Evolutionary conservation across 2,329 filamentous ascomycete genomes (phyloP).

Genomic region (Rugonectria rugulosa): DNA sequence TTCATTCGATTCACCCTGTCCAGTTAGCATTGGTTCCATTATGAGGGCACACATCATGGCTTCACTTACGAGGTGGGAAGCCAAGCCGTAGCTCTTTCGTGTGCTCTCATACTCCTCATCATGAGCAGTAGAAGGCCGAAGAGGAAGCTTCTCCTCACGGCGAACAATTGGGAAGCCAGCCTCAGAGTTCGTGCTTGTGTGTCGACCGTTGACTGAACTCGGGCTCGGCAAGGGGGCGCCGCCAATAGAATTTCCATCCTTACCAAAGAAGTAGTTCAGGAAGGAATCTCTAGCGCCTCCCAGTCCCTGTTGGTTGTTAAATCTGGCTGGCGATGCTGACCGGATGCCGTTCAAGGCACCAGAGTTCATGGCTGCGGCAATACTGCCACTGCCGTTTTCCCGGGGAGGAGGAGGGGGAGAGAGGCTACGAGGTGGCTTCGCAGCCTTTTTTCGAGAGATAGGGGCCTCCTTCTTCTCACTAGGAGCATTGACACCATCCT

Average conservation of each 20-base stretch:
- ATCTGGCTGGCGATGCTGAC: slow-evolving; percentile 55
- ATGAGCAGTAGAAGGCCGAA: slow-evolving; percentile 56
- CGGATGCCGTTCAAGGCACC: slow-evolving; percentile 60
- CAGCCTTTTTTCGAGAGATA: slow-evolving; percentile 40
- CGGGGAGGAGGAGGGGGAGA: slow-evolving; percentile 80
- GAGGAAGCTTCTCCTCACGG: slow-evolving; percentile 66
- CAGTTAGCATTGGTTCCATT: slow-evolving; percentile 29
- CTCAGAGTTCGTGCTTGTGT: slow-evolving; percentile 81
- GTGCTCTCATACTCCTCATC: slow-evolving; percentile 55
- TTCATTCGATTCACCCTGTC: slow-evolving; percentile 69
- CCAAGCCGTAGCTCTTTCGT: slow-evolving; percentile 49
- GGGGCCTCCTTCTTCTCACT: slow-evolving; percentile 63
- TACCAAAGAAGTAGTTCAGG: slow-evolving; percentile 98
- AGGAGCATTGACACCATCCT: slow-evolving; percentile 50
- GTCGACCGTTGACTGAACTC: slow-evolving; percentile 54
- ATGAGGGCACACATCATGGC: slow-evolving; percentile 17
- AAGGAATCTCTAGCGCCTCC: slow-evolving; percentile 86
- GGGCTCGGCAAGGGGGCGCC: slow-evolving; percentile 47
- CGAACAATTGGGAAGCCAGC: slow-evolving; percentile 85
- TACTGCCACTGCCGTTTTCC: slow-evolving; percentile 68
- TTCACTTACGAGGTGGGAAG: slow-evolving; percentile 66
- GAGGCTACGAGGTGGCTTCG: slow-evolving; percentile 72
- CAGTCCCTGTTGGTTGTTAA: slow-evolving; percentile 65
- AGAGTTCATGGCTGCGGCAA: slow-evolving; percentile 64
- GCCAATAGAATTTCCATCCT: slow-evolving; percentile 70